These are phyloP conservation scores for Phialophora verrucosa DNA, from an alignment of 2,329 filamentous ascomycete genomes.

Conservation along the genomic window DNA sequence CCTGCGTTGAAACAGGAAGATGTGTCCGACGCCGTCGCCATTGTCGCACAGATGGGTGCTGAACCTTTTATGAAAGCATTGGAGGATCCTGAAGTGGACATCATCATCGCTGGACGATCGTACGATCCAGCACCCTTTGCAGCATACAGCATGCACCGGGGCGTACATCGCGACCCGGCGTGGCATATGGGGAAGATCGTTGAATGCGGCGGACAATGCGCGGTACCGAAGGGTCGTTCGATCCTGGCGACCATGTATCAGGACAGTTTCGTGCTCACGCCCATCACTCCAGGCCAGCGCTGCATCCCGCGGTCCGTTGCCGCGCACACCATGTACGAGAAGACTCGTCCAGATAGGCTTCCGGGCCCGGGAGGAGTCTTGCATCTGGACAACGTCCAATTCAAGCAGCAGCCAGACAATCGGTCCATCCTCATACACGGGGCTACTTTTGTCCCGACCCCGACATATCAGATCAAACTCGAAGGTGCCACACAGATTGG, in stretches of 20 bases:
- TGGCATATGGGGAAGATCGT: slow-evolving; percentile 60
- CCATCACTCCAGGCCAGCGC: slow-evolving; percentile 46
- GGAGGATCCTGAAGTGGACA: slow-evolving; percentile 49
- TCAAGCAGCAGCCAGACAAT: slow-evolving; percentile 54
- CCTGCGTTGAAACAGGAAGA: slow-evolving; percentile 48
- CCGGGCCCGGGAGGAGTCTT: slow-evolving; percentile 58
- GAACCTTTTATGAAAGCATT: slow-evolving; percentile 48
- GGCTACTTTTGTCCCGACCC: slow-evolving; percentile 48
- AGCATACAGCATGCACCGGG: slow-evolving; percentile 49
- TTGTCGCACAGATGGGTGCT: slow-evolving; percentile 56
- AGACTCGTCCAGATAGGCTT: slow-evolving; percentile 58
- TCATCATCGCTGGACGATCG: slow-evolving; percentile 55
- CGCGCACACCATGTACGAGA: slow-evolving; percentile 63
- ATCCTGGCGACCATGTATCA: slow-evolving; percentile 53
- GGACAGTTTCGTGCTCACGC: slow-evolving; percentile 57
- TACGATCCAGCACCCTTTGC: slow-evolving; percentile 52
- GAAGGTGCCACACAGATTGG: slow-evolving; percentile 54
- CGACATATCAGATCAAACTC: slow-evolving; percentile 58
- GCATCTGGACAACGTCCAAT: slow-evolving; percentile 49
- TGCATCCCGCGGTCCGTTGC: slow-evolving; percentile 60
- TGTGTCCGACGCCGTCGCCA: slow-evolving; percentile 46
- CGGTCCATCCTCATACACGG: slow-evolving; percentile 46
- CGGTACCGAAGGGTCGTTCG: slow-evolving; percentile 54
- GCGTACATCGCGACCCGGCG: slow-evolving; percentile 7
- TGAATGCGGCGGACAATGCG: slow-evolving; percentile 59